A percentile compares a stretch with the other conserved stretches of the same genome.
Evolutionary conservation across 495 filamentous ascomycete species (phyloP).

Genomic region (Hypoxylon perforatum): DNA sequence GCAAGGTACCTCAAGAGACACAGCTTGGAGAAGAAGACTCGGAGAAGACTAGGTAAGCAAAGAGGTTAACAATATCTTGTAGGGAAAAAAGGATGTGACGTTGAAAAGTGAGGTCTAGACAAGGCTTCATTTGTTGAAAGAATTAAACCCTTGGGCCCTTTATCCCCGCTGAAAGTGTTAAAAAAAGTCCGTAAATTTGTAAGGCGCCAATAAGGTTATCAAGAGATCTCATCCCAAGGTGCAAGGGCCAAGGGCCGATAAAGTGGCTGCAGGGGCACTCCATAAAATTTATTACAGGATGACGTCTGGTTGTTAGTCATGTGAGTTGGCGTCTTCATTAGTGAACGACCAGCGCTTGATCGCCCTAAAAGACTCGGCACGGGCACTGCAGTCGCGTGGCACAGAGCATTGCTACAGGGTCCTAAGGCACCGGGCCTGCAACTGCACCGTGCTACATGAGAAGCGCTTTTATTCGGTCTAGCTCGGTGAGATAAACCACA

Average conservation of each 20-base stretch:
- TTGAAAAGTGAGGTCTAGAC: too few species aligned
- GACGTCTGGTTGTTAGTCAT: conserved; percentile 37
- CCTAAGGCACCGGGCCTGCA: background rate
- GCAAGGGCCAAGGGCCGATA: too few species aligned
- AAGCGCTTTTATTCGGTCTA: conserved; percentile 8
- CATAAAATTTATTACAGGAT: conserved; percentile 29
- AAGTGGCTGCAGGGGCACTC: conserved; percentile 29
- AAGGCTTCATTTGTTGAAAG: background rate
- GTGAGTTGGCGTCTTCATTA: conserved; percentile 30
- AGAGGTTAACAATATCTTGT: too few species aligned
- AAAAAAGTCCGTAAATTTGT: conserved; percentile 5
- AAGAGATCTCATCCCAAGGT: background rate
- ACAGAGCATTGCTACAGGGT: too few species aligned
- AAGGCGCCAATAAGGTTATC: conserved; percentile 24
- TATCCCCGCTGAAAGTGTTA: background rate
- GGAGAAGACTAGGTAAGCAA: too few species aligned
- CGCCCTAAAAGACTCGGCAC: conserved; percentile 14
- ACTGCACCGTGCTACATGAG: background rate
- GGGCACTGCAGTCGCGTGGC: conserved; percentile 30
- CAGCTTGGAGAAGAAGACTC: too few species aligned
- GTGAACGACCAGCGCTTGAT: conserved; percentile 2
- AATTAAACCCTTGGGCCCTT: background rate
- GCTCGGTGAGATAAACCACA: conserved; percentile 12
- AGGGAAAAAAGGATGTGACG: too few species aligned
- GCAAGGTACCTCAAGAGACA: too few species aligned